These are phyloP conservation scores for Boletus semigastroideus DNA, from an alignment of 1,284 basidiomycete species.

Conservation along the genomic window DNA sequence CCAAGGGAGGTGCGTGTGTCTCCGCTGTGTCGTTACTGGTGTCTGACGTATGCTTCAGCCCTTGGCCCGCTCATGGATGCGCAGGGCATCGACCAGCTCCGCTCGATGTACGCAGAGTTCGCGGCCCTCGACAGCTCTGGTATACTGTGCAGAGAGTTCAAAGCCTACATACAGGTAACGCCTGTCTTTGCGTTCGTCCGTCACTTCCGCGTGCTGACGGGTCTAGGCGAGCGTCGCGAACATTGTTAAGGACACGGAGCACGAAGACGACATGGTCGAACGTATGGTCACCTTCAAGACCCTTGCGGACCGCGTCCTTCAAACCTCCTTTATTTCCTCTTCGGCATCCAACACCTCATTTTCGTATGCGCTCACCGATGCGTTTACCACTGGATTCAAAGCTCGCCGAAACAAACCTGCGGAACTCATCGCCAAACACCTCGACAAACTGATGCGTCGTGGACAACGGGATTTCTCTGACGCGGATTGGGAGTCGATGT, in stretches of 20 bases:
- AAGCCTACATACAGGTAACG: constrained; percentile 54
- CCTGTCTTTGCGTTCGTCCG: background rate
- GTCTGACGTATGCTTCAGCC: constrained; percentile 39
- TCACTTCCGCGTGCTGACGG: constrained; percentile 1
- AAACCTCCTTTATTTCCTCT: constrained; percentile 25
- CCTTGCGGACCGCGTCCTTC: constrained; percentile 43
- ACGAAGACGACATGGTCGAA: constrained; percentile 79
- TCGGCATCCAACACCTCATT: constrained; percentile 53
- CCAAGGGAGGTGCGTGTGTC: constrained; percentile 48
- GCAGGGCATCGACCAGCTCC: constrained; percentile 50
- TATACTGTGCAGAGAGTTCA: constrained; percentile 63
- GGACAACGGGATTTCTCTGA: constrained; percentile 80
- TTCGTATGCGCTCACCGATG: constrained; percentile 63
- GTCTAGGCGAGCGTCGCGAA: constrained; percentile 48
- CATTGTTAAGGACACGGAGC: constrained; percentile 58
- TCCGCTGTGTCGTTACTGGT: background rate
- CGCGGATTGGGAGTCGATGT: constrained; percentile 61
- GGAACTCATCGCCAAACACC: constrained; percentile 91
- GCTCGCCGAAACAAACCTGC: constrained; percentile 85
- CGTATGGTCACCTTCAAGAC: constrained; percentile 72
- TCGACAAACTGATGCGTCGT: constrained; percentile 84
- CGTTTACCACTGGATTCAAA: constrained; percentile 83
- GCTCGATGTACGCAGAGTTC: constrained; percentile 63
- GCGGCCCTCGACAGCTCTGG: constrained; percentile 57
- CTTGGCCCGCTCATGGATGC: constrained; percentile 57